phyloP scores from a whole-genome alignment of 176 grass and related monocot species.

The Cocos nucifera region DNA sequence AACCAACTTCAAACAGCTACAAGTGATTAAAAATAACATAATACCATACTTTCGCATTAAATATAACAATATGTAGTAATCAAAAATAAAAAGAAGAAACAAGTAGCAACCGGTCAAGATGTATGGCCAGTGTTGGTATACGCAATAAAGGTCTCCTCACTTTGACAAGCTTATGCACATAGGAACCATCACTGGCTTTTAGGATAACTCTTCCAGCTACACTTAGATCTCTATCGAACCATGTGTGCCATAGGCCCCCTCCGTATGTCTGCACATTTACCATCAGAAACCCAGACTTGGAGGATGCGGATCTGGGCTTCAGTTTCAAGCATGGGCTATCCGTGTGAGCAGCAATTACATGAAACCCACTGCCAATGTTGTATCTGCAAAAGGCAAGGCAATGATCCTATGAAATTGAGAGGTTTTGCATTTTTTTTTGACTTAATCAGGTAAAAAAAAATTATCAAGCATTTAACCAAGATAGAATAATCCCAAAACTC shows the following conservation, averaged over 20 bases:
- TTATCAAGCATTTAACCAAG: no score
- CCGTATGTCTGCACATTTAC: slow-evolving; percentile 91
- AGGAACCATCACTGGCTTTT: slow-evolving; percentile 62
- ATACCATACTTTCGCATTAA: no score
- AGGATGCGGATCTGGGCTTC: slow-evolving; percentile 70
- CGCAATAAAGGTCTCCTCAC: slow-evolving; percentile 72
- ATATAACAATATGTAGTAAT: no score
- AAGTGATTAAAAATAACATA: no score
- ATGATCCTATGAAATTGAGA: not conserved
- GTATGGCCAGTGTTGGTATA: slow-evolving; percentile 89
- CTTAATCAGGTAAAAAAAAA: no score
- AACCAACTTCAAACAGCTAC: no score
- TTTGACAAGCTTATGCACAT: slow-evolving; percentile 74
- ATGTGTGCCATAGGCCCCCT: slow-evolving; percentile 78
- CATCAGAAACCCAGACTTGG: slow-evolving; percentile 72
- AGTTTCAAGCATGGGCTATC: slow-evolving; percentile 96
- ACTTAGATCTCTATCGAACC: slow-evolving; percentile 94
- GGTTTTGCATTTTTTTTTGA: no score
- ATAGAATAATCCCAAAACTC: no score
- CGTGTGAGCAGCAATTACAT: slow-evolving; percentile 86
- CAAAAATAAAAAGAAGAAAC: slow-evolving; percentile 15
- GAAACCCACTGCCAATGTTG: slow-evolving; percentile 62
- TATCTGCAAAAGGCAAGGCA: slow-evolving; percentile 47
- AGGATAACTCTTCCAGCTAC: slow-evolving; percentile 83
- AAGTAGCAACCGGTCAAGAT: slow-evolving; percentile 88